Evolutionary conservation across 257 asterid genomes (phyloP), one percentile per base, ranked within the genome.

Genomic region (Thymus mandschuricus): DNA sequence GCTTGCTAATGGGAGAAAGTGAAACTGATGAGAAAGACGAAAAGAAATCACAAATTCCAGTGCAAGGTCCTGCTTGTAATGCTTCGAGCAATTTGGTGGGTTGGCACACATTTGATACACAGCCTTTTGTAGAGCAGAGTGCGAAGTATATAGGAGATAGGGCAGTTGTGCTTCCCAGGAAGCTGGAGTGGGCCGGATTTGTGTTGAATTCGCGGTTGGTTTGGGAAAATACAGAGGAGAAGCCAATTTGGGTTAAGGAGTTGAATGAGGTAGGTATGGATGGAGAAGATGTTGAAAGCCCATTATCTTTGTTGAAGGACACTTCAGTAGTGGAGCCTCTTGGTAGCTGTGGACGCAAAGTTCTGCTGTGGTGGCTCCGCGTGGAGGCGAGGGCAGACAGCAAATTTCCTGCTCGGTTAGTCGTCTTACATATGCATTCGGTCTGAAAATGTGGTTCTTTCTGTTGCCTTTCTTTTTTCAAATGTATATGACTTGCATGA

Each of bases 1-100:
- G 79, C 48, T 70, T 76, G 3, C 64, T 80, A 0, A 55, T 50
- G 1, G 82, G 50, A 48, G 81, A 80, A 71, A 79, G 70, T 58
- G 86, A 84, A 30, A 87, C 69, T 41, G 83, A 74, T 28, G 85
- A 75, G 64, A 83, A 75, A 10, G 84, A 82, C 45, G 91, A 84
- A 60, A 89, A 72, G 77, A 85, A 72, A 69, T 66, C 81, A 3
- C 88, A 78, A 64, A 44, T 88, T 65, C 96, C 98, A 1, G 75
- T 95, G 81, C 99, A 92, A 72, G 99, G 99, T 52, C 99, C 99
- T 0, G 87, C 89, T n/a, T 95, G 99, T 77, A 92, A 92, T 79
- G 80, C 98, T 3, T 82, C 98, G 5, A 78, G 86, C 83, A 87
- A 86, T 55, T 76, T 88, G 71, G 90, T 84, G 60, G 99, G 98